These are phyloP conservation scores for Chamaecrista fasciculata DNA, from an alignment of 306 rosid species.

Conservation along the genomic window DNA sequence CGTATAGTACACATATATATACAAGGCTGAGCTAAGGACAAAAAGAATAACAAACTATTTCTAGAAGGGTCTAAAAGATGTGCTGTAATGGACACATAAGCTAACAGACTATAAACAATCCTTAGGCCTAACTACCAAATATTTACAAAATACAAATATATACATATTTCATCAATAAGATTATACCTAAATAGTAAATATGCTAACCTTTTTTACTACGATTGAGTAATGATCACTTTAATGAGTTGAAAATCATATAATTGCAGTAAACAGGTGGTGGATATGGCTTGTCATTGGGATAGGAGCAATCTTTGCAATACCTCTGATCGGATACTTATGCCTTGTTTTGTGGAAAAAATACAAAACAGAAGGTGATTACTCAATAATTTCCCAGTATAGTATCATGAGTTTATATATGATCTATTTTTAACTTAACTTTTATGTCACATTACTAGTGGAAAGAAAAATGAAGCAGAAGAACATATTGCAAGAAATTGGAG, in stretches of 20 bases:
- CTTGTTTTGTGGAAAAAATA: background rate
- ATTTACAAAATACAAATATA: too few species aligned
- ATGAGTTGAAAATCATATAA: background rate
- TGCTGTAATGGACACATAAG: too few species aligned
- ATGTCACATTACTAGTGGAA: constrained; percentile 11
- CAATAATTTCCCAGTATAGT: too few species aligned
- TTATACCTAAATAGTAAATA: background rate
- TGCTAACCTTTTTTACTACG: background rate
- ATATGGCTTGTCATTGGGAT: constrained; percentile 23
- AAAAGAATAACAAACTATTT: too few species aligned
- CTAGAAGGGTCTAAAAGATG: too few species aligned
- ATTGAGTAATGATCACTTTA: background rate
- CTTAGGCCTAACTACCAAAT: too few species aligned
- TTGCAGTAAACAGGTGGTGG: constrained; percentile 31
- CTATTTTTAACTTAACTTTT: background rate
- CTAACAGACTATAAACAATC: too few species aligned
- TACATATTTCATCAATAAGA: too few species aligned
- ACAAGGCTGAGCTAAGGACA: too few species aligned
- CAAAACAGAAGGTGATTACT: background rate
- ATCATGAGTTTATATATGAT: background rate
- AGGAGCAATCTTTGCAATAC: background rate
- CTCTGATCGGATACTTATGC: background rate
- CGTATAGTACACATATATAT: too few species aligned
- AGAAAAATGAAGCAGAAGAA: background rate
- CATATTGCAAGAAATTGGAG: constrained; percentile 21